Evolutionary conservation across 768 basidiomycete species (phyloP), one percentile per base, ranked within the genome.

Genomic region (Termitomyces sp.): DNA sequence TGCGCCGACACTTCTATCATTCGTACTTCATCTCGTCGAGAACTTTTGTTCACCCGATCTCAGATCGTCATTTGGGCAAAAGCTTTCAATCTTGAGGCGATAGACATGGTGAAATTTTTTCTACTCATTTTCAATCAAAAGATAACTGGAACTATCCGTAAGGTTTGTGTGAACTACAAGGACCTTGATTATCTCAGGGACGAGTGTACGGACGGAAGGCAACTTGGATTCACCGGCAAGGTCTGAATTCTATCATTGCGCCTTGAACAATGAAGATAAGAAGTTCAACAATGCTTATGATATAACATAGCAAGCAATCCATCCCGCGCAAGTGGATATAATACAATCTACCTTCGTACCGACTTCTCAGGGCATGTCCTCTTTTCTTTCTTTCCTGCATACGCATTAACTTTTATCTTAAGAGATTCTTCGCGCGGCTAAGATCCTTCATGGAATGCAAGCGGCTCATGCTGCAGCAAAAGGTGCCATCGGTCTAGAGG

Each of bases 231-330:
- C 64, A 88, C 86, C n/a, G 95, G 94, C 42, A 97, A 97, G 81
- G 93, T 52, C 16, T 43, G 45, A 22, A 38, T 23, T 44, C 23
- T 5, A 11, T 12, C 9, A n/a, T 41, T n/a, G 22, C 13, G 23
- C 7, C 3, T 11, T 16, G 2, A 22, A 22, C 16, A 36, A 49
- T n/a, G n/a, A n/a, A n/a, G n/a, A n/a, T n/a, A n/a, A n/a, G n/a
- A 23, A n/a, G 23, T 12, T 23, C 25, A 11, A 25, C 29, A 39
- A 12, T 32, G 20, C 13, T 6, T 7, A 12, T 51, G 4, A 52
- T 33, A 23, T 35, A 94, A 91, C 95, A 98, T 35, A 94, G 91
- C 95, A 98, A 94, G 92, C 89, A 2, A 95, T 98, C 38, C 95
- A 98, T 68, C 95, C 95, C 0, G 73, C 74, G 23, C 95, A 98